phyloP scores from a whole-genome alignment of 2,329 filamentous ascomycete species.

The Stylonectria norvegica region DNA sequence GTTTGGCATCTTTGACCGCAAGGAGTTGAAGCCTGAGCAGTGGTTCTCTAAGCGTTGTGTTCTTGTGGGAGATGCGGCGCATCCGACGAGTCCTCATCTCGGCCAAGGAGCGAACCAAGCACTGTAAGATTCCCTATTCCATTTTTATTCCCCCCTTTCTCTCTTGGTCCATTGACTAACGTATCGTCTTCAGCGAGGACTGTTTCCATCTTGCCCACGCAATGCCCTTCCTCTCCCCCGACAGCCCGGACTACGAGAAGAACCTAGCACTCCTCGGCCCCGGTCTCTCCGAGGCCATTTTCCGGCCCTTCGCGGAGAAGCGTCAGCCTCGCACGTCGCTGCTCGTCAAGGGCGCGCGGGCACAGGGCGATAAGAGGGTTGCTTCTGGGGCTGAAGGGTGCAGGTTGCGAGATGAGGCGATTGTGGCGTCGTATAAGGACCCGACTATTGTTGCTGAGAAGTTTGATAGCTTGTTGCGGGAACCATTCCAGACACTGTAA shows the following conservation, averaged over 20 bases:
- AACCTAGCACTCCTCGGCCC: neutral
- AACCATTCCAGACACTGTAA: constrained; percentile 4
- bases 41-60: constrained; percentile 23
- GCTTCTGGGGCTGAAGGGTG: constrained; percentile 12
- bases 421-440: constrained; percentile 4
- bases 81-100: constrained; percentile 25
- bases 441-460: constrained; percentile 2
- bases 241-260: constrained; percentile 3
- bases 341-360: constrained; percentile 21
- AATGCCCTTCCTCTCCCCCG: constrained; percentile 6
- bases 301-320: constrained; percentile 15
- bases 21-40: constrained; percentile 16
- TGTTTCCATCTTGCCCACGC: constrained; percentile 11
- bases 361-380: constrained; percentile 15
- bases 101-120: constrained; percentile 25
- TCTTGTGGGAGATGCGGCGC: constrained; percentile 23
- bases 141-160: neutral
- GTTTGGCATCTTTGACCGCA: constrained; percentile 26
- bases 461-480: constrained; percentile 7
- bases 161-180: constrained; percentile 1
- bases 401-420: constrained; percentile 7
- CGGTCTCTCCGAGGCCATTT: constrained; percentile 6
- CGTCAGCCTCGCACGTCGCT: constrained; percentile 21
- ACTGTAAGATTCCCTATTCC: constrained; percentile 13
- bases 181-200: constrained; percentile 8